Evolutionary conservation across 1,284 basidiomycete species (phyloP), one percentile per base, ranked within the genome.

Genomic region (Inonotus obliquus): DNA sequence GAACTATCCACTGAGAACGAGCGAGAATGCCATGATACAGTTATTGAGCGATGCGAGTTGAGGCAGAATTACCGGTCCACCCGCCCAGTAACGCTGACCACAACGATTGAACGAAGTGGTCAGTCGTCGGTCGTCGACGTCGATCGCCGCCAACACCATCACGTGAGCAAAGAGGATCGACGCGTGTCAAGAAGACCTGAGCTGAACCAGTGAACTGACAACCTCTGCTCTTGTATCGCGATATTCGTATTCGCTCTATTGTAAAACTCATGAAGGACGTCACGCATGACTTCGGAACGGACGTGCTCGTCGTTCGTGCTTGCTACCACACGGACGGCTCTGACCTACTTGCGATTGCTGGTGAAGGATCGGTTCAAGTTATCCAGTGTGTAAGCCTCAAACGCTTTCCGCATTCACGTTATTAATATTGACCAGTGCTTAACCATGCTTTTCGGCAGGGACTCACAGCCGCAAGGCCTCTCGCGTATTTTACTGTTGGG

Each of bases 401-500:
- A 44, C 41, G 7, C 19, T 7, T 55, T 60, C n/a, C 7, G 63
- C 60, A 44, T 65, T 47, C 54, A n/a, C n/a, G n/a, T n/a, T n/a
- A n/a, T n/a, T n/a, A n/a, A n/a, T n/a, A n/a, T 45, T 63, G 32
- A 65, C 58, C 41, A 60, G 41, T n/a, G n/a, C 17, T 21, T 44
- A 44, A 44, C 19, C 19, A n/a, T 21, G 19, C n/a, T 59, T 62
- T 58, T 54, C 32, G 65, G 45, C 48, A 59, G 82, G 76, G 73
- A 73, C 29, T 68, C 76, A 58, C 74, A 76, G 1, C 74, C 74
- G 14, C 80, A 73, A 75, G 75, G 60, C 73, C 74, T 37, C 68
- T 92, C 66, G 89, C 89, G 48, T 84, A 82, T 27, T 92, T 92
- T 68, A 81, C 88, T 70, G 74, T 91, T 38, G 90, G 90, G n/a